Base-by-base conservation (phyloP, 2,329 filamentous ascomycete species). In the Botryotinia calthae region DNA sequence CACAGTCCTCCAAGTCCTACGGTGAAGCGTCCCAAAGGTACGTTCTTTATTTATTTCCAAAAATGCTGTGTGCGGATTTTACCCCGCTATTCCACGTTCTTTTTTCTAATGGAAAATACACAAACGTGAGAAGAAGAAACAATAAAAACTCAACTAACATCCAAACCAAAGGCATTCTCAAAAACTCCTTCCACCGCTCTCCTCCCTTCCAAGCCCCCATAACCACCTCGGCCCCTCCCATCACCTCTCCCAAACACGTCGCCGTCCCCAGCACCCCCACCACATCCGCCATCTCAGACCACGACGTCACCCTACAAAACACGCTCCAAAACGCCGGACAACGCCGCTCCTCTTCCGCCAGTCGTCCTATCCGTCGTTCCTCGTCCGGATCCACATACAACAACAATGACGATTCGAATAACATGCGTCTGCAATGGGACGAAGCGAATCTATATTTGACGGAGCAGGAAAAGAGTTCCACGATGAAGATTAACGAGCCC, bases 401-500 rank as follows among this genome's bases (percentile, higher is more conserved):
- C 0, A 58, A 48, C 54, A 1, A 63, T n/a, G 72, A 66, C 74
- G 84, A 85, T 48, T 87, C 89, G 68, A 87, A 89, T 66, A 86
- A 86, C 73, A 90, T 88, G 73, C 91, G 93, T 75, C 91, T 99
- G 77, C 97, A 98, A 84, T 99, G 96, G 96, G 96, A 99, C 82
- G 96, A 99, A 85, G 96, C 93, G 63, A 99, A 99, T 81, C 88
- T 99, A 46, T 99, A 98, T 84, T 88, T 99, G 70, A 96, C 96
- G 12, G 96, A 99, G 84, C 95, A 98, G 83, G 94, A 98, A 83
- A 95, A 93, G 83, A 94, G 91, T 74, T 91, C 92, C 75, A 98
- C 95, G 73, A 99, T 99, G 96, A 99, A 98, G 87, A 99, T 99
- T 76, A 93, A 94, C 77, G 96, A 99, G 85, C 96, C 96, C 75